Base-by-base conservation (phyloP, 1,284 basidiomycete species). In the Inonotus obliquus region DNA sequence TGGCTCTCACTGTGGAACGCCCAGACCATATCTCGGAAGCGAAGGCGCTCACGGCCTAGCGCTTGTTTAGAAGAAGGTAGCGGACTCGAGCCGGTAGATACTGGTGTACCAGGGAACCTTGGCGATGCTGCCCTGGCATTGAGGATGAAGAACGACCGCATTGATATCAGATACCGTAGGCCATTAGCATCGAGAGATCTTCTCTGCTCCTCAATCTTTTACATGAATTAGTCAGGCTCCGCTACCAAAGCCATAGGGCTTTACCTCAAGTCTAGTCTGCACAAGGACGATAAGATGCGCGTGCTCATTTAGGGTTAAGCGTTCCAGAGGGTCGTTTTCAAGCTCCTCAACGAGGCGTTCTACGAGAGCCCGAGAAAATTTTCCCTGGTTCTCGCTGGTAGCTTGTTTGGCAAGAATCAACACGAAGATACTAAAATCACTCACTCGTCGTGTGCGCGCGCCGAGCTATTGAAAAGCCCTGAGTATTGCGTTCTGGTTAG, bases 1-100 rank as follows among this genome's bases (percentile, higher is more conserved):
- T 98, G 94, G 68, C 86, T 92, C 72, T 96, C 91, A 70, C 94
- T 97, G 69, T 96, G 91, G 68, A 90, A 94, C 0, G 95, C 96
- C 94, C 95, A 98, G 9, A 96, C 81, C 76, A 96, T 92, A 71
- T 98, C 96, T 41, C 94, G 85, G 72, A 92, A 96, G 21, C 92
- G 85, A 55, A 96, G 78, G 14, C 92, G 85, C 64, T 86, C 83
- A 67, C 91, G 78, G 62, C 82, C 79, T 38, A 79, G 80, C 37
- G 80, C 77, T 63, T 75, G 75, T 55, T 25, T 39, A 4, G 60
- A 39, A 17, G 56, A 57, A 47, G 75, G 76, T 73, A 5, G 80
- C 78, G 45, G 73, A 70, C 13, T 81, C 80, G 53, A 78, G 80
- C 57, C 72, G 76, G 0, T 27, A 21, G 62, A 61, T 14, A 32